phyloP scores from a whole-genome alignment of 2,329 filamentous ascomycete genomes.

The Alternaria atra region DNA sequence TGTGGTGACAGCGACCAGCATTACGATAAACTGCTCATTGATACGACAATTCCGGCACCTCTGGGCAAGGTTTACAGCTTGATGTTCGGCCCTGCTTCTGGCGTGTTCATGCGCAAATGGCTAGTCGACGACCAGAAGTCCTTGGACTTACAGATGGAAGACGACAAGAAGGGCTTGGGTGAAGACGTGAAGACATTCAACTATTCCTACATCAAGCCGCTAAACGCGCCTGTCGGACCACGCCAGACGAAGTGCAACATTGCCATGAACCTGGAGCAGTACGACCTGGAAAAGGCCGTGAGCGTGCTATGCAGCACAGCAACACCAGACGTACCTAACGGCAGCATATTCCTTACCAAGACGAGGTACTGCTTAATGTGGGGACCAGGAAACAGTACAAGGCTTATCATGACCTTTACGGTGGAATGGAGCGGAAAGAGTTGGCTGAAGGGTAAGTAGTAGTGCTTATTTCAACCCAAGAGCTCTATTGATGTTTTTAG shows the following conservation, averaged over 20 bases:
- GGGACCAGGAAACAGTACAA: constrained; percentile 85
- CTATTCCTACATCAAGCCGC: constrained; percentile 91
- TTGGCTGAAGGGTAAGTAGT: constrained; percentile 87
- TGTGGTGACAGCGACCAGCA: constrained; percentile 82
- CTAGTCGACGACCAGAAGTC: constrained; percentile 88
- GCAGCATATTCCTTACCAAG: constrained; percentile 89
- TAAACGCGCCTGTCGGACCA: constrained; percentile 84
- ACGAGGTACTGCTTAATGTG: constrained; percentile 95
- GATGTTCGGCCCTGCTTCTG: constrained; percentile 83
- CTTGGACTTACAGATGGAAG: constrained; percentile 82
- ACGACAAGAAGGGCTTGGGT: constrained; percentile 79
- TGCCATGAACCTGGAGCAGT: constrained; percentile 80
- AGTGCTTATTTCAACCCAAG: not conserved
- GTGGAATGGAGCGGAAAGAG: constrained; percentile 98
- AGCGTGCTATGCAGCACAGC: constrained; percentile 84
- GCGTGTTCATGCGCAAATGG: constrained; percentile 85
- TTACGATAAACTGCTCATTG: constrained; percentile 84
- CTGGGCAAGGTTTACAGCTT: constrained; percentile 90
- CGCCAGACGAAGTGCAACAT: constrained; percentile 95
- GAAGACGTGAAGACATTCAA: constrained; percentile 77
- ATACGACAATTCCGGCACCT: constrained; percentile 86
- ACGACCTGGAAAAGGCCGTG: constrained; percentile 88
- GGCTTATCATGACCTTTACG: constrained; percentile 85
- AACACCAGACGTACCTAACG: constrained; percentile 93
- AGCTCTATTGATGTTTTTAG: constrained; percentile 57